Base-by-base conservation (phyloP, 2,329 filamentous ascomycete species). In the Dryadomyces quercus-mongolicae region DNA sequence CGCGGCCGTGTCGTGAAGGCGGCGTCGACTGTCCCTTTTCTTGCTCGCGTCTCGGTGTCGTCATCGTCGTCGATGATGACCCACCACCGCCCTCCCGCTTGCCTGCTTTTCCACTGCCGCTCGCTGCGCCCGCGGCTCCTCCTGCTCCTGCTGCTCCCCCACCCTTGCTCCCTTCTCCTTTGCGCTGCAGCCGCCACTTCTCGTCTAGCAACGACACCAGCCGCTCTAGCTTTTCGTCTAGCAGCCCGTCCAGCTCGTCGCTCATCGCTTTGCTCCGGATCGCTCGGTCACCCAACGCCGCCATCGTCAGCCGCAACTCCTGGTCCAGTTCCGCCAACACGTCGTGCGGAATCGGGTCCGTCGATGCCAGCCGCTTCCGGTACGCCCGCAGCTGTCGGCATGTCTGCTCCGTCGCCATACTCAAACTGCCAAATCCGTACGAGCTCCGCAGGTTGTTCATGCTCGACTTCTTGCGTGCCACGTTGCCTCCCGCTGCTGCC, bases 171-270 rank as follows among this genome's bases (percentile, higher is more conserved):
- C 16, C 31, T 8, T 34, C 42, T 21, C 18, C 16, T 31, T n/a
- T 22, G 10, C 34, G 43, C 51, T 55, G 59, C 38, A 82, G 67
- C 49, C 75, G 70, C 51, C 89, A 74, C 65, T 85, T 86, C 66
- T 88, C 82, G 59, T 90, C 85, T 47, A 91, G 86, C 9, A 91
- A 70, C 49, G 36, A 21, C n/a, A 50, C 48, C 48, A 90, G 68
- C 51, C 81, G 83, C 44, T 74, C 79, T 36, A 86, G 68, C n/a
- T 74, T 76, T 62, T 84, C 81, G 58, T 74, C 86, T 8, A 91
- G 70, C 47, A 90, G 68, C 51, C 82, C 83, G 44, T 74, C 78
- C 38, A 86, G 68, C 18, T 74, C 76, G 62, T 83, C 81, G 58
- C 75, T 79, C 65, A 82, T 72, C 1, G 72, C 65, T 62, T 65